Evolutionary conservation across 192 early-diverging fungal genomes (phyloP).

Genomic region (Backusella parvicylindrica): DNA sequence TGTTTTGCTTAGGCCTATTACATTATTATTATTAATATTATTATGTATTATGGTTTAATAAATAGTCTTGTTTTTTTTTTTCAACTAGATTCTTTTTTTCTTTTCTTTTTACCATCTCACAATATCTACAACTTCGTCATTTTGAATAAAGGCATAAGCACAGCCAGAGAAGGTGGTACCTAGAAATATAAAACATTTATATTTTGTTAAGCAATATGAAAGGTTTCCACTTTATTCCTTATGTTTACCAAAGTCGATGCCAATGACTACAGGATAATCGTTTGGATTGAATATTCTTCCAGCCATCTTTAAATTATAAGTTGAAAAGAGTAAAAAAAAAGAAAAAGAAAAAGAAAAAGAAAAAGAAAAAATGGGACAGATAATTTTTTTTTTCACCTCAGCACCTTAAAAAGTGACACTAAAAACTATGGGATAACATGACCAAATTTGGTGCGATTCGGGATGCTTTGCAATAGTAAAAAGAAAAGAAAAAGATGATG

Average conservation of each 20-base stretch:
- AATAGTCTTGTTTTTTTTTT: background rate
- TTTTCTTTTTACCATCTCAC: conserved; percentile 33
- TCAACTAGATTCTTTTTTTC: background rate
- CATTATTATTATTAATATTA: background rate
- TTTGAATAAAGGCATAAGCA: conserved; percentile 47
- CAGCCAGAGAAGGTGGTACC: conserved; percentile 52
- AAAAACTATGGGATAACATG: too few relatives aligned
- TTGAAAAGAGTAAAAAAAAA: background rate
- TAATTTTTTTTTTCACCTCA: background rate
- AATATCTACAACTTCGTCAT: conserved; percentile 51
- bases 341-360: background rate
- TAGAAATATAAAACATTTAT: background rate
- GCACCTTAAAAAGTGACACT: too few relatives aligned
- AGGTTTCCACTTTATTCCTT: background rate
- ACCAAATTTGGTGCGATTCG: too few relatives aligned
- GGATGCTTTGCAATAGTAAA: too few relatives aligned
- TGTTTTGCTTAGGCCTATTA: conserved; percentile 46
- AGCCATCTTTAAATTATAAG: background rate
- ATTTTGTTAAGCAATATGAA: background rate
- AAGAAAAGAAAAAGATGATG: too few relatives aligned
- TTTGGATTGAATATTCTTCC: conserved; percentile 21
- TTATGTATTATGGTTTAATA: background rate
- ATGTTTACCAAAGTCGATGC: conserved; percentile 35
- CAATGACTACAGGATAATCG: conserved; percentile 35
- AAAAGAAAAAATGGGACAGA: background rate